Evolutionary conservation across 2,329 filamentous ascomycete genomes (phyloP).

Genomic region (Calonectria hongkongensis): DNA sequence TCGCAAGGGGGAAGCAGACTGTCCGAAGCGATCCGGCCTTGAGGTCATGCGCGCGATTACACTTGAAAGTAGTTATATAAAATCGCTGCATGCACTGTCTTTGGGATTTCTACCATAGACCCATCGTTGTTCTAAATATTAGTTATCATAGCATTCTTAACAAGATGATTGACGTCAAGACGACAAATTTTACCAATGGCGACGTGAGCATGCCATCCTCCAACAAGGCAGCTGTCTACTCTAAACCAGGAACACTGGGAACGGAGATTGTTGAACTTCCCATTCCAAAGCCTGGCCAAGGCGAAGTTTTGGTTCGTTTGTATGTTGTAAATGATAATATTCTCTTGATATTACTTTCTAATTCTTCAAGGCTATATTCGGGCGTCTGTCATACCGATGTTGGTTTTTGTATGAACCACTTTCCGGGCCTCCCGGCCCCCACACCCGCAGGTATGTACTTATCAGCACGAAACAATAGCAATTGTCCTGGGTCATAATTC

Average conservation of each 20-base stretch:
- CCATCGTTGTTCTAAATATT: neutral
- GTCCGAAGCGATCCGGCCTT: neutral
- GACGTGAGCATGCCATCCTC: neutral
- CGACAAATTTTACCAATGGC: neutral
- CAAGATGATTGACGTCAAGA: neutral
- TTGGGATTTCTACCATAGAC: neutral
- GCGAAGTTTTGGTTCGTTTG: constrained; percentile 37
- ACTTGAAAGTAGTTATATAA: neutral
- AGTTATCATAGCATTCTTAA: neutral
- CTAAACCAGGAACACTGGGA: constrained; percentile 23
- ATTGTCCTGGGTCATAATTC: neutral
- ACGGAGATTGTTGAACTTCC: constrained; percentile 34
- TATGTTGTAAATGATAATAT: neutral
- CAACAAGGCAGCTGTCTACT: constrained; percentile 30
- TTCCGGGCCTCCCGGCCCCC: constrained; percentile 26
- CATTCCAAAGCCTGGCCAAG: constrained; percentile 26
- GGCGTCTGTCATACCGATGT: constrained; percentile 39
- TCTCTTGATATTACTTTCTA: neutral
- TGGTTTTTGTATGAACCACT: constrained; percentile 34
- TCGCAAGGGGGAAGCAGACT: too few relatives aligned
- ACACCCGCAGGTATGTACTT: constrained; percentile 27
- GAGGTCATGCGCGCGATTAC: neutral
- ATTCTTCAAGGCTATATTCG: constrained; percentile 23
- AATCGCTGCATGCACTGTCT: neutral
- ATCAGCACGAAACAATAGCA: neutral